A percentile compares a stretch with the other conserved stretches of the same genome.
phyloP scores from a whole-genome alignment of 805 yeast species.

The Saccharomycopsis schoenii region DNA sequence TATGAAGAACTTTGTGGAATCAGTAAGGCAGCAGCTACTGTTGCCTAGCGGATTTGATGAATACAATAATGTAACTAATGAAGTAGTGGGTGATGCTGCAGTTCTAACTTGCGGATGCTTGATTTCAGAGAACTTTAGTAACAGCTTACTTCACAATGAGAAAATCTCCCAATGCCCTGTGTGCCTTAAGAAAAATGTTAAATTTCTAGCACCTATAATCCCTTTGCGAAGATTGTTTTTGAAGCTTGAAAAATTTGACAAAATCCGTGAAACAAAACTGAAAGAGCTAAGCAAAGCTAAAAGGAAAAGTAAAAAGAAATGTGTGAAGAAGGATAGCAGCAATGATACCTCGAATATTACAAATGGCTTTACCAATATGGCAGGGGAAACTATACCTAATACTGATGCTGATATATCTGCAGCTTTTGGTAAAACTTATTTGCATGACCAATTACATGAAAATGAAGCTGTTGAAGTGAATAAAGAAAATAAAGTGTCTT shows the following conservation, averaged over 20 bases:
- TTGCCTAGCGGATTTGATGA: background rate
- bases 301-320: background rate
- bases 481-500: conserved; percentile 8
- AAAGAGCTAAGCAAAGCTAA: background rate
- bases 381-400: background rate
- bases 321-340: background rate
- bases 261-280: background rate
- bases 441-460: background rate
- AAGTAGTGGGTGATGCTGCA: conserved; percentile 10
- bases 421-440: background rate
- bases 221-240: conserved; percentile 12
- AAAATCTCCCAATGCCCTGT: conserved; percentile 5
- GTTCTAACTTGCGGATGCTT: conserved; percentile 18
- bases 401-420: background rate
- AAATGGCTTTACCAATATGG: background rate
- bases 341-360: background rate
- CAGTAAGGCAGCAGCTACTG: background rate
- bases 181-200: conserved; percentile 1
- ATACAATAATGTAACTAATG: background rate
- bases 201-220: conserved; percentile 9
- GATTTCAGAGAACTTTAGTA: conserved; percentile 6
- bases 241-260: background rate
- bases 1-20: background rate
- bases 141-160: background rate
- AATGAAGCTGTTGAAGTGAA: background rate